Percentiles rank a stretch among this genome's conserved stretches.
Evolutionary conservation across 2,329 filamentous ascomycete genomes (phyloP).

Genomic region (Beauveria sp.): DNA sequence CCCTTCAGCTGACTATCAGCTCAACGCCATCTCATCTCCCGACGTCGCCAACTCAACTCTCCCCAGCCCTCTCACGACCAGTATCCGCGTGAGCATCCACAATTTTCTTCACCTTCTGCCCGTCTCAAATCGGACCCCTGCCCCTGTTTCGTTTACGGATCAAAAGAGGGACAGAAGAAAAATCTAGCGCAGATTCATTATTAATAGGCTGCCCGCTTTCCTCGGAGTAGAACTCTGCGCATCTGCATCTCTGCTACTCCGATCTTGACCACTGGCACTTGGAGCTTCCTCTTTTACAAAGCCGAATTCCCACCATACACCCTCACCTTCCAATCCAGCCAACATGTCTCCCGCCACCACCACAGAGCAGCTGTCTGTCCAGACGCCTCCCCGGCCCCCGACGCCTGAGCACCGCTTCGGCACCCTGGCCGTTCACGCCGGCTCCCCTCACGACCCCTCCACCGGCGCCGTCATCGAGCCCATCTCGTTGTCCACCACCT

Average conservation of each 20-base stretch:
- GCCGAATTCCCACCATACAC: background rate
- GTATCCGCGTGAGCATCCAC: constrained; percentile 9
- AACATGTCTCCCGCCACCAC: constrained; percentile 25
- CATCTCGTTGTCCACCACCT: constrained; percentile 94
- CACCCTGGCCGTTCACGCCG: constrained; percentile 90
- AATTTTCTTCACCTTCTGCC: background rate
- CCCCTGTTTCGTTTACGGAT: constrained; percentile 6
- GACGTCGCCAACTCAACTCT: background rate
- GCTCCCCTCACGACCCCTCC: constrained; percentile 78
- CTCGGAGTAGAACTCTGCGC: background rate
- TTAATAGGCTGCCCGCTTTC: constrained; percentile 3
- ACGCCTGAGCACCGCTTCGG: constrained; percentile 77
- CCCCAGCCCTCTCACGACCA: constrained; percentile 6
- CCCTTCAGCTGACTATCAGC: constrained; percentile 3
- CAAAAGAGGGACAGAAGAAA: background rate
- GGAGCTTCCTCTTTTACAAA: background rate
- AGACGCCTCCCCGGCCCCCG: constrained; percentile 63
- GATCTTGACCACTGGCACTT: background rate
- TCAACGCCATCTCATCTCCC: constrained; percentile 1
- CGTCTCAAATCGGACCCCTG: constrained; percentile 6
- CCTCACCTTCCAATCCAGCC: background rate
- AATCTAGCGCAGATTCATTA: constrained; percentile 4
- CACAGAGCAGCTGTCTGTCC: constrained; percentile 44
- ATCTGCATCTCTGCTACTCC: background rate
- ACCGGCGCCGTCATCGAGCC: constrained; percentile 95